These are phyloP conservation scores for Sporothrix curviconia DNA, from an alignment of 2,329 filamentous ascomycete species.

Conservation along the genomic window DNA sequence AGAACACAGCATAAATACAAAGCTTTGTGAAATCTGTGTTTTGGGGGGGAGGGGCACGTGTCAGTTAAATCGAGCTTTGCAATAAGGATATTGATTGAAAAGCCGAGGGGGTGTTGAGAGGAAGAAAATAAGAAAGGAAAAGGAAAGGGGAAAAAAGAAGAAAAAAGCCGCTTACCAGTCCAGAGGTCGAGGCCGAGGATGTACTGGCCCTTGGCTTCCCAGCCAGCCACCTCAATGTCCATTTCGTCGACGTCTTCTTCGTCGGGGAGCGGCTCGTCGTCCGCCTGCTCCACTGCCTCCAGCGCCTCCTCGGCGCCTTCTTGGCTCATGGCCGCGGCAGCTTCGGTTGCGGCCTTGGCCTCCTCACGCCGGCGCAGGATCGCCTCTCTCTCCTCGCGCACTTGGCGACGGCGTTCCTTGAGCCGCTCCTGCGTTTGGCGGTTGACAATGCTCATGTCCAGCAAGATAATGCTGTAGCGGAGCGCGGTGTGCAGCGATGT, in stretches of 20 bases:
- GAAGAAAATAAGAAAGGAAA: no score
- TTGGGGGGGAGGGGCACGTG: neutral
- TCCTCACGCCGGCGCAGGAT: slow-evolving; percentile 44
- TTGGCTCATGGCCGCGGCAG: slow-evolving; percentile 33
- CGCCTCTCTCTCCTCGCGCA: slow-evolving; percentile 51
- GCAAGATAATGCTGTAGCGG: slow-evolving; percentile 71
- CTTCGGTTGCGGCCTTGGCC: slow-evolving; percentile 18
- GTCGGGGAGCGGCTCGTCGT: slow-evolving; percentile 43
- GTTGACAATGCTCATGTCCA: slow-evolving; percentile 68
- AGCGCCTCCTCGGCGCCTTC: slow-evolving; percentile 43
- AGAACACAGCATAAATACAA: slow-evolving; percentile 83
- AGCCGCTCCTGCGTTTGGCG: slow-evolving; percentile 66
- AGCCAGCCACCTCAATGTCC: slow-evolving; percentile 90
- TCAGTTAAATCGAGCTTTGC: no score
- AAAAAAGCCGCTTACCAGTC: slow-evolving; percentile 49
- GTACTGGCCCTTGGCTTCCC: slow-evolving; percentile 94
- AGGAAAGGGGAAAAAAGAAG: neutral
- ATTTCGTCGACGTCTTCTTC: slow-evolving; percentile 78
- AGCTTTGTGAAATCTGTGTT: slow-evolving; percentile 88
- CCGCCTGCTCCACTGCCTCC: slow-evolving; percentile 40
- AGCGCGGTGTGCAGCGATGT: slow-evolving; percentile 71
- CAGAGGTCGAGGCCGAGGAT: slow-evolving; percentile 80
- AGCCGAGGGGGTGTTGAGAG: no score
- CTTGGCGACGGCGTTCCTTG: slow-evolving; percentile 60
- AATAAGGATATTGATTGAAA: no score